phyloP scores from a whole-genome alignment of 228 moss, liverwort and hornwort species.

The Sphagnum magellanicum region DNA sequence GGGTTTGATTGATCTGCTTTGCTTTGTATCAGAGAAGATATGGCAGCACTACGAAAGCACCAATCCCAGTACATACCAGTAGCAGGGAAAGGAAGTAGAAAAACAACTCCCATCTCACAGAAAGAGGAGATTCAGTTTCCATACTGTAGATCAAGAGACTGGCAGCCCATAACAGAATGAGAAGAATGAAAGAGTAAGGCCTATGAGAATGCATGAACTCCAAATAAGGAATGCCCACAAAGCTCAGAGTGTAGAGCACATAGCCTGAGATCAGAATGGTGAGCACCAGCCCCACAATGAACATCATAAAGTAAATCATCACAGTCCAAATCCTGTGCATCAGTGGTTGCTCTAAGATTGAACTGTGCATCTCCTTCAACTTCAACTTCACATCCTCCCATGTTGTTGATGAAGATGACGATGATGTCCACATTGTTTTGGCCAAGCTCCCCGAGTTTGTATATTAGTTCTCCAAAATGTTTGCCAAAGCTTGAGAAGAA shows the following conservation, averaged over 20 bases:
- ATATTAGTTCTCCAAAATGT: no score
- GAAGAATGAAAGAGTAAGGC: slow-evolving; percentile 42
- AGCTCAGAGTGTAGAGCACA: slow-evolving; percentile 57
- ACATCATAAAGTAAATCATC: no score
- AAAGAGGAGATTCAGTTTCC: slow-evolving; percentile 26
- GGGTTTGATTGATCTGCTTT: no score
- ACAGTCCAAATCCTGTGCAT: no score
- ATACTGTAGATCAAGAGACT: slow-evolving; percentile 36
- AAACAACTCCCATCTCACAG: slow-evolving; percentile 45
- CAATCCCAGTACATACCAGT: slow-evolving; percentile 54
- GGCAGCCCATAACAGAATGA: slow-evolving; percentile 34
- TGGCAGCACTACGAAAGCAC: slow-evolving; percentile 48
- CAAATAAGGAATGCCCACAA: slow-evolving; percentile 55
- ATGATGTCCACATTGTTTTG: no score
- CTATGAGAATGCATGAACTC: slow-evolving; percentile 51
- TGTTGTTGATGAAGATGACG: no score
- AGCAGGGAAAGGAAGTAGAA: slow-evolving; percentile 41
- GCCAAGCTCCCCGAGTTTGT: no score
- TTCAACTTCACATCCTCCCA: no score
- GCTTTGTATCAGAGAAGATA: slow-evolving; percentile 8
- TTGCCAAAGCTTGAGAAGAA: no score
- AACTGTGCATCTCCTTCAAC: no score
- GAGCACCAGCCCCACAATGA: slow-evolving; percentile 25
- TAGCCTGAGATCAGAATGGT: slow-evolving; percentile 52
- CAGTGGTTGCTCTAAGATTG: no score